A percentile compares a stretch with the other conserved stretches of the same genome.
Evolutionary conservation across 345 rosid species (phyloP).

Genomic region (Laguncularia racemosa): DNA sequence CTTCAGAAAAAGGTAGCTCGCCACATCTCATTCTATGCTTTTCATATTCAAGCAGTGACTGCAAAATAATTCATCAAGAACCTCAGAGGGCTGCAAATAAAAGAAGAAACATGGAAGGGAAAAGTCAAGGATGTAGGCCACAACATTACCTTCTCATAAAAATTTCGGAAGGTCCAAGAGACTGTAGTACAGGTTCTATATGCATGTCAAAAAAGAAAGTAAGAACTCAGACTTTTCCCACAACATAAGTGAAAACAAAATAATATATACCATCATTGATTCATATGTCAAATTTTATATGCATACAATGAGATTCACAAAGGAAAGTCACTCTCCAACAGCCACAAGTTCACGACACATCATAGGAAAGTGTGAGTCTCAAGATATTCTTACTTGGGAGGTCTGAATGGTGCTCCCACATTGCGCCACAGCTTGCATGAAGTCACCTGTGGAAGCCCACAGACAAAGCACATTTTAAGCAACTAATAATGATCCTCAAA

Average conservation of each 20-base stretch:
- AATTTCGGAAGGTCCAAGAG: constrained; percentile 66
- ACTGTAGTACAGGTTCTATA: constrained; percentile 72
- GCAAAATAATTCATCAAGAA: constrained; percentile 6
- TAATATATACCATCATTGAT: neutral
- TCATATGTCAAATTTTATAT: neutral
- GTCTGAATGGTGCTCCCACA: constrained; percentile 72
- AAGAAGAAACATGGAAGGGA: constrained; percentile 2
- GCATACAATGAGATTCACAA: neutral
- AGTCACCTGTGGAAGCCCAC: constrained; percentile 43
- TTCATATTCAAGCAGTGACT: constrained; percentile 66
- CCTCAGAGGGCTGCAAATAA: constrained; percentile 2
- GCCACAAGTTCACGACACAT: neutral
- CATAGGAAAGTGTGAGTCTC: no score
- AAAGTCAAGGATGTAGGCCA: neutral
- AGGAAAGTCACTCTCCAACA: constrained; percentile 2
- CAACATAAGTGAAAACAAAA: neutral
- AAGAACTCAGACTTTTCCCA: constrained; percentile 1
- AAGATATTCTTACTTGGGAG: constrained; percentile 54
- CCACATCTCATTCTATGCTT: constrained; percentile 48
- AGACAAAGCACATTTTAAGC: neutral
- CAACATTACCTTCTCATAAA: constrained; percentile 56
- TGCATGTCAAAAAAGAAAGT: neutral
- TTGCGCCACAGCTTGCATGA: constrained; percentile 68
- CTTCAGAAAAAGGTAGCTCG: constrained; percentile 31
- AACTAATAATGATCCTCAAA: no score